These are phyloP conservation scores for Crithidia brevicula DNA, from an alignment of 208 protist species.

Conservation along the genomic window DNA sequence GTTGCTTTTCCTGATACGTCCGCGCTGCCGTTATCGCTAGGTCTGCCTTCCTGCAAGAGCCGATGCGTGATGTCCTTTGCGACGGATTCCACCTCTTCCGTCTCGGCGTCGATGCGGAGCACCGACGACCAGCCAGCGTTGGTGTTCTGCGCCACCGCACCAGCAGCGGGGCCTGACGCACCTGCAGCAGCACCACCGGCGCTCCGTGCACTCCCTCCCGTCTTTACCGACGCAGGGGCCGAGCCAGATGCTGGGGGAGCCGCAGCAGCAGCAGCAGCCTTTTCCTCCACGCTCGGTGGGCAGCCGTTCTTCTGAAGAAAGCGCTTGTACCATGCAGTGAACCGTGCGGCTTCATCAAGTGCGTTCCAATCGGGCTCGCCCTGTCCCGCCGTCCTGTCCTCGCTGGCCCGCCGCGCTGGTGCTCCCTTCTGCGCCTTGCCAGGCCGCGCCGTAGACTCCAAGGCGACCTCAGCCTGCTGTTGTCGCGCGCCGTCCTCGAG, in stretches of 20 bases:
- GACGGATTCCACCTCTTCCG: slow-evolving; percentile 4
- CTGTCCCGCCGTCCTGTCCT: not conserved
- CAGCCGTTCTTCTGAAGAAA: slow-evolving; percentile 29
- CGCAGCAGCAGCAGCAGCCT: not conserved
- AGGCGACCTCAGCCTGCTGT: slow-evolving; percentile 18
- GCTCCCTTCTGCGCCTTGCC: not conserved
- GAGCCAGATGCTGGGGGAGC: not conserved
- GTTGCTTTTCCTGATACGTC: not conserved
- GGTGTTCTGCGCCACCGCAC: slow-evolving; percentile 12
- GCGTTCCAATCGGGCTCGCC: slow-evolving; percentile 15
- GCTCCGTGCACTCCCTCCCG: slow-evolving; percentile 3
- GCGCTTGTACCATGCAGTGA: slow-evolving; percentile 31
- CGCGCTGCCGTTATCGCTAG: not conserved
- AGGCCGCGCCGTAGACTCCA: slow-evolving; percentile 20
- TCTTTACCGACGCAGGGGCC: too few species aligned
- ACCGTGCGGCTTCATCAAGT: slow-evolving; percentile 12
- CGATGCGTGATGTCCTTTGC: slow-evolving; percentile 1
- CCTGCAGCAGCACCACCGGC: slow-evolving; percentile 15
- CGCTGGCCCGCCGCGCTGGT: not conserved
- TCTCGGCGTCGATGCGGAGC: slow-evolving; percentile 10
- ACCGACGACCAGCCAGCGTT: slow-evolving; percentile 21
- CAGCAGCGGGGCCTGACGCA: not conserved
- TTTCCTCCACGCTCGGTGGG: slow-evolving; percentile 12
- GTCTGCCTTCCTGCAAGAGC: not conserved
- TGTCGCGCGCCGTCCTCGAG: slow-evolving; percentile 21